Evolutionary conservation across 2,329 filamentous ascomycete species (phyloP), one percentile per base, ranked within the genome.

Genomic region (Talaromyces sp.): DNA sequence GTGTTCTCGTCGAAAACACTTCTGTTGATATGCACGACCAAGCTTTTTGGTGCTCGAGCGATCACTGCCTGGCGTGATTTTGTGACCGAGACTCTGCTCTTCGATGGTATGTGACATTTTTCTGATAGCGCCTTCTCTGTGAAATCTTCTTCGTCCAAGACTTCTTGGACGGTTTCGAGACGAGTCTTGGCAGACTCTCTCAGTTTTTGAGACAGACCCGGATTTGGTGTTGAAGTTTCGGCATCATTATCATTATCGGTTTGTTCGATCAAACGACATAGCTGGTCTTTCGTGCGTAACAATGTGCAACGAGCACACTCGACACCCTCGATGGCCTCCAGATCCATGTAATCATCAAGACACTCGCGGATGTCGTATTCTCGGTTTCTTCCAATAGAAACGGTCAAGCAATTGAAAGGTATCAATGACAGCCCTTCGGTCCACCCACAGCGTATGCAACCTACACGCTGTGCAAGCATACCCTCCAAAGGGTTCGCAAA

Each of bases 281-380:
- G 75, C 59, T 89, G 74, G 38, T 79, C 76, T 58, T 84, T 81
- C 10, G 82, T 78, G 21, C 79, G 76, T 10, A 93, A 75, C 1
- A 97, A 82, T 0, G 93, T 96, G 75, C 95, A 99, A 68, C 93
- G 96, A 17, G 88, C 85, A 73, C 95, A 99, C 70, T 97, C 89
- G 1, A 98, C 93, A 0, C 91, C 91, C 66, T 91, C 87, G 60
- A 99, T 96, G 1, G 84, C 81, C 71, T 98, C 95, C 9, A 97
- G 81, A 13, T 86, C 84, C 29, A 91, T 95, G 71, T 93, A 96
- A 24, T 91, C 87, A 70, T 96, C 89, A 21, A 99, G 77, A 59
- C 91, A 88, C 62, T 95, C 88, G 60, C 87, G 86, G 0, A 98
- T 77, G 63, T 91, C 84, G 69, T 93, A 90, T 19, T 82, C 79